Evolutionary conservation across 345 rosid species (phyloP), one percentile per base, ranked within the genome.

Genomic region (Combretum micranthum): DNA sequence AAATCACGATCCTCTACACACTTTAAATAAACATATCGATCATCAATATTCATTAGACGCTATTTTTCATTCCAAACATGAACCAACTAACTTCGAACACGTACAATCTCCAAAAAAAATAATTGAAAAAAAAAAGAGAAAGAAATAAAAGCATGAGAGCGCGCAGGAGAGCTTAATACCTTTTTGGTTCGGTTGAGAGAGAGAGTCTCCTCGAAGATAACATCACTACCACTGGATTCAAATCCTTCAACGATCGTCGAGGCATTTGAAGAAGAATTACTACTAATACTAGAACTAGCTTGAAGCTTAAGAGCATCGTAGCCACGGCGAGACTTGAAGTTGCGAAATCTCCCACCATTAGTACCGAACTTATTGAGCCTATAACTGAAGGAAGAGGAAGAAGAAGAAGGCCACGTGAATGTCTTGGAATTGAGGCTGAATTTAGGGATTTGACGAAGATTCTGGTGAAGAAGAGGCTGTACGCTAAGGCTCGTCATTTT

Each of bases 121-220:
- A 6, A 15, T n/a, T n/a, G 26, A 5, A 44, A 15, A 4, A 4
- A 47, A 50, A n/a, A 20, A 59, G 13, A 19, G 7, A 50, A 32
- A 55, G 44, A 64, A 4, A 47, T 8, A 18, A 21, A 64, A n/a
- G 12, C 2, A 52, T n/a, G n/a, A n/a, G n/a, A n/a, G n/a, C n/a
- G n/a, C n/a, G n/a, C n/a, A 49, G 44, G 55, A 2, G 45, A 15
- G 23, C 23, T 42, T 20, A 22, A 44, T 44, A 88, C 98, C 94
- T 59, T 76, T 44, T 74, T 77, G 62, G 78, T 75, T 61, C 83
- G 83, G 61, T 69, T 62, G 49, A 88, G 77, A 19, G 91, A 81
- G 65, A 92, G 81, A 47, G 53, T 73, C 52, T 83, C 77, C 67
- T 75, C 69, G 70, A 77, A 80, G 39, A 80, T 17, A 20, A 80